Conservation (phyloP, 179 eudicot species). For the Corrigiola litoralis region DNA sequence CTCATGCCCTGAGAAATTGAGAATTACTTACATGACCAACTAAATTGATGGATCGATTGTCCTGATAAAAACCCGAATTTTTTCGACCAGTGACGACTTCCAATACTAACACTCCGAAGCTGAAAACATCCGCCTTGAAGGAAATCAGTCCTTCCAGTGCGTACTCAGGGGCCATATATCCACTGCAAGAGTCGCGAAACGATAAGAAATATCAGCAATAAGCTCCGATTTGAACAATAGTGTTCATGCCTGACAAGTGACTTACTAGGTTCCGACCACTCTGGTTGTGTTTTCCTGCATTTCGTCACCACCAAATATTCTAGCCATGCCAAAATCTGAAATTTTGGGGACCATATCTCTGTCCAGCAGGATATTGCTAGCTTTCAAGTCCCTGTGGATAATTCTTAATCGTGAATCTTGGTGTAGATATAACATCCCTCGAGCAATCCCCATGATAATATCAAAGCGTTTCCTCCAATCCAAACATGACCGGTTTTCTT, state of each 20-base stretch:
- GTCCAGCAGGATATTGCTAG: slow-evolving; percentile 40
- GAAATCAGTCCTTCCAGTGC: slow-evolving; percentile 42
- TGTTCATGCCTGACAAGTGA: not conserved
- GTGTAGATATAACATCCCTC: slow-evolving; percentile 51
- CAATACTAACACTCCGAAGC: slow-evolving; percentile 41
- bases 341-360: slow-evolving; percentile 45
- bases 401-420: slow-evolving; percentile 45
- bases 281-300: slow-evolving; percentile 36
- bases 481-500: slow-evolving; percentile 20
- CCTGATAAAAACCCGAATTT: slow-evolving; percentile 33
- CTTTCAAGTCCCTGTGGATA: slow-evolving; percentile 46
- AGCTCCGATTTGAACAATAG: not conserved
- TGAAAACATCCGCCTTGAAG: slow-evolving; percentile 42
- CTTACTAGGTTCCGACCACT: slow-evolving; percentile 35
- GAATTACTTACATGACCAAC: slow-evolving; percentile 39
- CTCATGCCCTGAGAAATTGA: not conserved
- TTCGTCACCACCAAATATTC: slow-evolving; percentile 36
- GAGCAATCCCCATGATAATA: slow-evolving; percentile 42
- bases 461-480: slow-evolving; percentile 38
- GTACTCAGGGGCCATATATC: slow-evolving; percentile 51
- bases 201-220: not conserved
- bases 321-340: slow-evolving; percentile 52
- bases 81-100: slow-evolving; percentile 42
- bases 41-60: slow-evolving; percentile 34
- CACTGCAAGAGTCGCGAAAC: slow-evolving; percentile 20